Conservation (phyloP, 805 yeast species). For the Yueomyces sp. region DNA sequence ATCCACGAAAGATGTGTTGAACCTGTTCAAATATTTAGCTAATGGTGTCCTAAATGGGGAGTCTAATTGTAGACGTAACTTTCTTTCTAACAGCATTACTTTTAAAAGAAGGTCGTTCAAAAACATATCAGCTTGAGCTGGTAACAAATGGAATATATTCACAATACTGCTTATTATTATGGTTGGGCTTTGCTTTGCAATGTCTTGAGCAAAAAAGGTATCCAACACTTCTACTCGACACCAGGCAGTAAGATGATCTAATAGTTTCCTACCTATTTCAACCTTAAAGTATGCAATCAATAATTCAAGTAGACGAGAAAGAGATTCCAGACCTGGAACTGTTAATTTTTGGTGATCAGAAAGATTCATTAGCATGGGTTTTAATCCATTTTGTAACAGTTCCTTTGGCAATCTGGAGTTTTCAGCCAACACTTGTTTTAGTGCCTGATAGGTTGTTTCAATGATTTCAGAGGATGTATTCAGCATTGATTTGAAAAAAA, state of each 20-base stretch:
- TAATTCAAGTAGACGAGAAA: slow-evolving; percentile 74
- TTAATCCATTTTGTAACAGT: slow-evolving; percentile 80
- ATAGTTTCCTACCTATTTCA: slow-evolving; percentile 84
- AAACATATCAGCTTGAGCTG: slow-evolving; percentile 83
- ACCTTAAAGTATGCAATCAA: slow-evolving; percentile 89
- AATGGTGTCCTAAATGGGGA: slow-evolving; percentile 91
- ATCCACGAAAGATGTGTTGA: slow-evolving; percentile 58
- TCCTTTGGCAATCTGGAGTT: slow-evolving; percentile 89
- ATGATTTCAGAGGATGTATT: slow-evolving; percentile 77
- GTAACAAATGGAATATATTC: slow-evolving; percentile 82
- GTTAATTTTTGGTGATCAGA: slow-evolving; percentile 88
- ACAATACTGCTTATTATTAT: slow-evolving; percentile 81
- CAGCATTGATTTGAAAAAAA: slow-evolving; percentile 85
- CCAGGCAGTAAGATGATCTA: slow-evolving; percentile 94
- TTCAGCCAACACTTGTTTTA: slow-evolving; percentile 70
- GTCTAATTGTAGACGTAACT: slow-evolving; percentile 66
- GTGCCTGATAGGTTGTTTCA: slow-evolving; percentile 85
- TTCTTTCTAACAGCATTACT: slow-evolving; percentile 65
- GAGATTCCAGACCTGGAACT: slow-evolving; percentile 79
- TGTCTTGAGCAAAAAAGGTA: slow-evolving; percentile 64
- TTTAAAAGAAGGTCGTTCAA: slow-evolving; percentile 77
- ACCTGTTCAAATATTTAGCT: slow-evolving; percentile 73
- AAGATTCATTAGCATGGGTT: slow-evolving; percentile 90
- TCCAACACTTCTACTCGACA: slow-evolving; percentile 73
- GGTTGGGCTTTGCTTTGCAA: slow-evolving; percentile 69